Evolutionary conservation across 371 early-diverging fungal species (phyloP), one percentile per base, ranked within the genome.

Genomic region (Mortierella sp.): DNA sequence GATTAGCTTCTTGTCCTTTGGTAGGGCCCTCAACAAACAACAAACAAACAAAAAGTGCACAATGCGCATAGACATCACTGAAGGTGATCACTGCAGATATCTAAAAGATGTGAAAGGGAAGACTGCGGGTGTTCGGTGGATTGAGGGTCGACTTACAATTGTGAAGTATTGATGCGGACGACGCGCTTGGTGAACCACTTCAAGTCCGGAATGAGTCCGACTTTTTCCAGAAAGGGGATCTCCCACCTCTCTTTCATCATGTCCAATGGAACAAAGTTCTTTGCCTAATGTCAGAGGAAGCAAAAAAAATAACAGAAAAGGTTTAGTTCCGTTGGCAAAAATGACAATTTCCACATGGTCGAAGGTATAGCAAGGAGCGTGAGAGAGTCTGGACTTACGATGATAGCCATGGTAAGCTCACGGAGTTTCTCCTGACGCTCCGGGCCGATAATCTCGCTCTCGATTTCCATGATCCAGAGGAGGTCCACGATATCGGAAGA

Each of bases 151-250:
- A 85, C 91, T 86, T 88, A 91, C 87, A 91, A 77, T 72, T 91
- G 87, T 14, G 91, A 76, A 1, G 94, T 94, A 68, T 95, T 94
- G 50, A 92, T 72, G 19, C 94, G 92, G 40, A 93, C 86, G 45
- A 90, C 79, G 6, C 90, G 90, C 48, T 89, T 90, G 31, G 87
- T 88, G 67, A 92, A 90, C 47, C 87, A 52, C 24, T 71, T 69
- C 34, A 87, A 86, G 68, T 86, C 88, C 5, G 79, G 78, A 22
- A 93, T 89, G 29, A 92, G 67, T 1, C 85, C 87, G 11, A 90
- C 85, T n/a, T 88, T 80, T 61, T 90, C 88, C 45, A 94, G 80
- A 34, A 93, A 74, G 2, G 58, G 40, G 2, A 81, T 66, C 64
- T 81, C 82, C 82, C 82, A 81, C 47, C 77, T 71, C 16, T 77